Evolutionary conservation across 805 yeast genomes (phyloP).

Genomic region (Candida boleticola): DNA sequence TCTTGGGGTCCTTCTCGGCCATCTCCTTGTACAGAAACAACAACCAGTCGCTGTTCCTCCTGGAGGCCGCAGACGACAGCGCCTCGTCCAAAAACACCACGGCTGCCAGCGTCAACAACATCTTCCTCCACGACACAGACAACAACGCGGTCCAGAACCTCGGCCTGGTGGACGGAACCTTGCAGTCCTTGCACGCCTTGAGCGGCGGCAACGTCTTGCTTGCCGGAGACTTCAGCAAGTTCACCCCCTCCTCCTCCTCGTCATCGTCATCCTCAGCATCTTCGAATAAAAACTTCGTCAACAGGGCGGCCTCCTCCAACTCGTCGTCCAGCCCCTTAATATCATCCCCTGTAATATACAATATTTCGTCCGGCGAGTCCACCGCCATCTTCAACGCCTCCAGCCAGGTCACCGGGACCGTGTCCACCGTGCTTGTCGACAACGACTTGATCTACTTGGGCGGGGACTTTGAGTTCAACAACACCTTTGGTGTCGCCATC

Average conservation of each 20-base stretch:
- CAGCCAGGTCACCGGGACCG: slow-evolving; percentile 24
- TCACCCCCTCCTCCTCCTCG: slow-evolving; percentile 22
- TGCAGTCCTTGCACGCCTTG: slow-evolving; percentile 25
- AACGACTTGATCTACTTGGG: slow-evolving; percentile 67
- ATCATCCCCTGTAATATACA: slow-evolving; percentile 35
- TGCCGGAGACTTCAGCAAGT: slow-evolving; percentile 34
- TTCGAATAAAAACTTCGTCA: slow-evolving; percentile 32
- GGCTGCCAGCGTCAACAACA: not conserved
- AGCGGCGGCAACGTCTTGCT: slow-evolving; percentile 28
- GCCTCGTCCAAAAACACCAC: not conserved
- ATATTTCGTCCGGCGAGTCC: slow-evolving; percentile 23
- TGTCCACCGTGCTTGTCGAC: slow-evolving; percentile 37
- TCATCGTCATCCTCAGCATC: slow-evolving; percentile 36
- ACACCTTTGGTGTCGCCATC: slow-evolving; percentile 57
- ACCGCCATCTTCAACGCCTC: slow-evolving; percentile 19
- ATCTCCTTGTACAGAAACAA: slow-evolving; percentile 25
- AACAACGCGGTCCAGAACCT: slow-evolving; percentile 17
- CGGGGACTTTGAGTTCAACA: slow-evolving; percentile 63
- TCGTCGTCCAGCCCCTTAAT: slow-evolving; percentile 18
- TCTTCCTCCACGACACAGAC: slow-evolving; percentile 22
- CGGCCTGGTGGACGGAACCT: slow-evolving; percentile 31
- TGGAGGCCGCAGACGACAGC: slow-evolving; percentile 4
- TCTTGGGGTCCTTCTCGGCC: slow-evolving; percentile 30
- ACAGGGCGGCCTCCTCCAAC: slow-evolving; percentile 23
- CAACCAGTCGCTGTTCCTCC: slow-evolving; percentile 24